Conservation (phyloP, 345 rosid genomes). For the Citrus reticulata region DNA sequence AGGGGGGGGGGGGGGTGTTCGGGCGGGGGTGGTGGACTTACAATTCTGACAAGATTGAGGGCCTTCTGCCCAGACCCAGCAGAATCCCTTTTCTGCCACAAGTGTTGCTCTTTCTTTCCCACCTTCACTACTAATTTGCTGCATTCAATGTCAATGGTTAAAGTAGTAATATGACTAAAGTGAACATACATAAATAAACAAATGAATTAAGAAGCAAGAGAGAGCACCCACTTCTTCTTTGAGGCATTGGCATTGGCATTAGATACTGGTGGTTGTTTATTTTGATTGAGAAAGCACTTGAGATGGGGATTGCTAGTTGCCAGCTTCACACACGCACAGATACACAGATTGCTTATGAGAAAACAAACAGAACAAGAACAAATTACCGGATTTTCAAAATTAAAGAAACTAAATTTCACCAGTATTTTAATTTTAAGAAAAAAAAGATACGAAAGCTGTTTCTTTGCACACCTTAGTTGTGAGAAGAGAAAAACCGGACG, state of each 20-base stretch:
- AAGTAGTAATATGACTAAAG: constrained; percentile 3
- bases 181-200: background rate
- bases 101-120: constrained; percentile 54
- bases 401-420: background rate
- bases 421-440: too few species aligned
- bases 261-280: constrained; percentile 5
- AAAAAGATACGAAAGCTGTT: background rate
- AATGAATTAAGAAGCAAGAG: background rate
- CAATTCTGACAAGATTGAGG: constrained; percentile 60
- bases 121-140: constrained; percentile 43
- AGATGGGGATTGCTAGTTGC: background rate
- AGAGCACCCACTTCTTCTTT: constrained; percentile 33
- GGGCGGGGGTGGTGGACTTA: constrained; percentile 16
- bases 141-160: constrained; percentile 11
- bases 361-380: background rate
- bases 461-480: constrained; percentile 29
- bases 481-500: constrained; percentile 14
- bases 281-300: constrained; percentile 30
- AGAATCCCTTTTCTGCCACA: constrained; percentile 81
- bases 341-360: background rate
- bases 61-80: constrained; percentile 83
- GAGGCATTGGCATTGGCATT: constrained; percentile 24
- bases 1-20: too few species aligned
- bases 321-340: constrained; percentile 7
- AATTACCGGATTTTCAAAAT: background rate